Evolutionary conservation across 345 rosid species (phyloP).

Genomic region (Reutealis trisperma): DNA sequence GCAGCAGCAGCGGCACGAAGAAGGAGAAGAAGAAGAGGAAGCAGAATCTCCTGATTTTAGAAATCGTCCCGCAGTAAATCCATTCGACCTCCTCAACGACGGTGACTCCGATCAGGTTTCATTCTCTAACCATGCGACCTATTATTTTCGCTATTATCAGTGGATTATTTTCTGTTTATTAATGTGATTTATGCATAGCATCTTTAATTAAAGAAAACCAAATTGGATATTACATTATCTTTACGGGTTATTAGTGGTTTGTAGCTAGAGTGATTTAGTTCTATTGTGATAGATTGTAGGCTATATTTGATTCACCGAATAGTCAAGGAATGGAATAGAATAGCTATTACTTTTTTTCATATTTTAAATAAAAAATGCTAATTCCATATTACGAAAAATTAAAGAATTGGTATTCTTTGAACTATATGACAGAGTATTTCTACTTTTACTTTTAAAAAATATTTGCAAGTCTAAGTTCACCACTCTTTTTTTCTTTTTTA

Average conservation of each 20-base stretch:
- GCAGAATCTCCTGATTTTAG: constrained; percentile 40
- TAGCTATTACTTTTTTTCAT: no score
- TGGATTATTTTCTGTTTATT: neutral
- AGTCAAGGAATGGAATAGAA: no score
- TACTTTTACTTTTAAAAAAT: no score
- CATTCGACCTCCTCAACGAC: constrained; percentile 72
- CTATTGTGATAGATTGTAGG: no score
- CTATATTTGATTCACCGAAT: no score
- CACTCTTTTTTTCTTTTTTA: no score
- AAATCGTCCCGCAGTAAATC: constrained; percentile 51
- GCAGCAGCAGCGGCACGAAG: constrained; percentile 31
- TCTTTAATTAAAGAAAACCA: neutral
- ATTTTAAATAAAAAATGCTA: no score
- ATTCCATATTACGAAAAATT: no score
- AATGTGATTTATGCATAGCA: neutral
- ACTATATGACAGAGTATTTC: no score
- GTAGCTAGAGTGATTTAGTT: neutral
- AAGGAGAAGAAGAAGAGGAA: constrained; percentile 46
- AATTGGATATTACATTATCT: neutral
- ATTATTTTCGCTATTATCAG: neutral
- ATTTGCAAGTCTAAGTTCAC: no score
- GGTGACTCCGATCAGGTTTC: constrained; percentile 40
- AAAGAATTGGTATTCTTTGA: no score
- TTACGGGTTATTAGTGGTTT: neutral
- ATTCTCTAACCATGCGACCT: neutral